phyloP scores from a whole-genome alignment of 1,284 basidiomycete species.

The Boletus semigastroideus region DNA sequence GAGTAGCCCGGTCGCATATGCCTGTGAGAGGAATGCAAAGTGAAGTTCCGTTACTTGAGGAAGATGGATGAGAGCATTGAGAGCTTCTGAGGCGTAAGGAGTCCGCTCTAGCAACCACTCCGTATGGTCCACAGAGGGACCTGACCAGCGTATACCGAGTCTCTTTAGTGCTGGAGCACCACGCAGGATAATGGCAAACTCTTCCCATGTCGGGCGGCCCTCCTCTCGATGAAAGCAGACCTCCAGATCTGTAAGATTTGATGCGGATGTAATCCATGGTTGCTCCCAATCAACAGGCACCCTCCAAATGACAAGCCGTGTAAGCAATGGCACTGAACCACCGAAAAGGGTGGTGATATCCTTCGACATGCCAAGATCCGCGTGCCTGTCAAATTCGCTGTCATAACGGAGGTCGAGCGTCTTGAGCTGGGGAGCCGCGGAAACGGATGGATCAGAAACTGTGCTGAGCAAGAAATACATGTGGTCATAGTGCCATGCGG shows the following conservation, averaged over 20 bases:
- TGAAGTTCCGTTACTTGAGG: slow-evolving; percentile 47
- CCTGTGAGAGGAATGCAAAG: slow-evolving; percentile 45
- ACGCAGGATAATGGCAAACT: slow-evolving; percentile 49
- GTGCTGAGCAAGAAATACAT: slow-evolving; percentile 46
- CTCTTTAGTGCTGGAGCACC: slow-evolving; percentile 47
- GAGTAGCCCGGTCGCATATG: slow-evolving; percentile 48
- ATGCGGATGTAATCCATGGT: slow-evolving; percentile 39
- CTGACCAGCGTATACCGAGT: slow-evolving; percentile 52
- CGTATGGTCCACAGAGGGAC: slow-evolving; percentile 43
- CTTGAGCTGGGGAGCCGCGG: slow-evolving; percentile 50
- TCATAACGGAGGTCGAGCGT: slow-evolving; percentile 47
- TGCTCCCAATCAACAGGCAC: slow-evolving; percentile 63
- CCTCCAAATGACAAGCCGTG: slow-evolving; percentile 52
- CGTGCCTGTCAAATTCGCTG: slow-evolving; percentile 44
- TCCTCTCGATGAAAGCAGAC: slow-evolving; percentile 58
- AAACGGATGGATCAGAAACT: slow-evolving; percentile 37
- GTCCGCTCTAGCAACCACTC: slow-evolving; percentile 33
- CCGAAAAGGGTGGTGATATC: slow-evolving; percentile 49
- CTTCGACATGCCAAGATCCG: slow-evolving; percentile 35
- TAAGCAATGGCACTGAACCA: slow-evolving; percentile 52
- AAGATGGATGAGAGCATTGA: slow-evolving; percentile 40
- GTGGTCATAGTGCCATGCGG: slow-evolving; percentile 43
- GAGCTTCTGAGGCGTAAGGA: neutral
- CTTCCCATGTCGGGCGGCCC: slow-evolving; percentile 54
- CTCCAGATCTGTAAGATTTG: slow-evolving; percentile 46